Percentiles rank a stretch among this genome's conserved stretches.
Conservation (phyloP, 352 stramenopile genomes). For the Phytophthora sp. region DNA sequence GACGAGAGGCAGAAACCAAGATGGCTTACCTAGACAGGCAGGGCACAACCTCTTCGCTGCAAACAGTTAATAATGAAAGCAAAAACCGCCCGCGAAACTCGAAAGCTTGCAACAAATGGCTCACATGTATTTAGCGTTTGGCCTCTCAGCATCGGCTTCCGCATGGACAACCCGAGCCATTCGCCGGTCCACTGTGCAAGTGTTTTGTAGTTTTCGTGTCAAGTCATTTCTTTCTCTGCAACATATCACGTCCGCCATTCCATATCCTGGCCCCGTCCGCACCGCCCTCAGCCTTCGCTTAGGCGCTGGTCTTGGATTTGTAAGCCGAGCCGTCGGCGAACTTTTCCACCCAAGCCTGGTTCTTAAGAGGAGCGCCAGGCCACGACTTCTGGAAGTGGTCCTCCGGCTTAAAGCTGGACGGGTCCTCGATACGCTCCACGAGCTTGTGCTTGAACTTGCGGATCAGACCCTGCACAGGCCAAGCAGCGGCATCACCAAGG, state of each 20-base stretch:
- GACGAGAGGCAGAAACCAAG: slow-evolving; percentile 78
- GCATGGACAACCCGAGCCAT: slow-evolving; percentile 31
- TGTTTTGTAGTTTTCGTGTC: slow-evolving; percentile 30
- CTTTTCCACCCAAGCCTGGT: slow-evolving; percentile 95
- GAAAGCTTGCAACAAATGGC: slow-evolving; percentile 28
- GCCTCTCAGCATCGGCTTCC: slow-evolving; percentile 28
- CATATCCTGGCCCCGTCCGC: slow-evolving; percentile 4
- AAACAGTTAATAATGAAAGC: slow-evolving; percentile 10
- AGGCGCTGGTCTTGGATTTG: slow-evolving; percentile 65
- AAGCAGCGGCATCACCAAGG: slow-evolving; percentile 98
- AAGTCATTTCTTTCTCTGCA: slow-evolving; percentile 32
- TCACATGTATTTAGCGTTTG: slow-evolving; percentile 41
- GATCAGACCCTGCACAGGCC: slow-evolving; percentile 99
- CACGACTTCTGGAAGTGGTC: slow-evolving; percentile 96
- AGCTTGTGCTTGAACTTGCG: slow-evolving; percentile 99
- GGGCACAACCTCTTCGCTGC: not conserved
- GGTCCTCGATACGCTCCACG: slow-evolving; percentile 97
- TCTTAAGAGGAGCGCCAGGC: slow-evolving; percentile 95
- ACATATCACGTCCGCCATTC: slow-evolving; percentile 24
- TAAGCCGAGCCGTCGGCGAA: slow-evolving; percentile 93
- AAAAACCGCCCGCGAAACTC: slow-evolving; percentile 1
- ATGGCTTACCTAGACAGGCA: slow-evolving; percentile 48
- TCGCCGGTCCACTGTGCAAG: slow-evolving; percentile 27
- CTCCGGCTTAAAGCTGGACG: slow-evolving; percentile 93
- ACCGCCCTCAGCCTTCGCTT: slow-evolving; percentile 20